Percentiles rank a stretch among this genome's conserved stretches.
Evolutionary conservation across 2,329 filamentous ascomycete species (phyloP).

Genomic region (Fusarium burgessii): DNA sequence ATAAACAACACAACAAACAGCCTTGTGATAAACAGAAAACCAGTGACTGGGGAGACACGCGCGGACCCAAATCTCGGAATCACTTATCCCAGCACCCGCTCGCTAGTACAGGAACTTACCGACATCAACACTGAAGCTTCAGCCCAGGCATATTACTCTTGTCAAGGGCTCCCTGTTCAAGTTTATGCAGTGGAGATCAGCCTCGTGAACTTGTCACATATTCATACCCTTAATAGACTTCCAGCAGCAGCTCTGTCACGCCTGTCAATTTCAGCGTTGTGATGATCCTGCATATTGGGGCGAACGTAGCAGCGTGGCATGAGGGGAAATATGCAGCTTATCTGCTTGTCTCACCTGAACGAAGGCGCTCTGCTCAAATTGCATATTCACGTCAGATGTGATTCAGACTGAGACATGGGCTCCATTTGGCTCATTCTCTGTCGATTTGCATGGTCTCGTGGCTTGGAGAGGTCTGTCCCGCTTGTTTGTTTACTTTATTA

Average conservation of each 20-base stretch:
- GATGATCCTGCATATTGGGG: not conserved
- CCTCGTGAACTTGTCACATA: slow-evolving; percentile 9
- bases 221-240: not conserved
- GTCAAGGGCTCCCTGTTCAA: slow-evolving; percentile 31
- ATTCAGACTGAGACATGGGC: slow-evolving; percentile 22
- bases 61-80: slow-evolving; percentile 37
- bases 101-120: slow-evolving; percentile 22
- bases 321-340: slow-evolving; percentile 13
- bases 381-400: slow-evolving; percentile 2
- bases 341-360: slow-evolving; percentile 33
- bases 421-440: slow-evolving; percentile 1
- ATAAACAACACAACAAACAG: slow-evolving; percentile 12
- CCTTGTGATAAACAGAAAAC: slow-evolving; percentile 13
- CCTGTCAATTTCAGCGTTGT: slow-evolving; percentile 7
- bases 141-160: slow-evolving; percentile 44
- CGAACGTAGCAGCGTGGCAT: slow-evolving; percentile 18
- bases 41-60: slow-evolving; percentile 16
- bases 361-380: not conserved
- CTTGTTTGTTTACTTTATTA: not conserved
- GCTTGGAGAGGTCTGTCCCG: not conserved
- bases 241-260: not conserved
- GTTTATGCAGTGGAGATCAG: slow-evolving; percentile 29
- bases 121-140: slow-evolving; percentile 40
- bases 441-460: slow-evolving; percentile 6
- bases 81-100: slow-evolving; percentile 28